Evolutionary conservation across 2,329 filamentous ascomycete genomes (phyloP).

Genomic region (Akanthomyces dipterigenus): DNA sequence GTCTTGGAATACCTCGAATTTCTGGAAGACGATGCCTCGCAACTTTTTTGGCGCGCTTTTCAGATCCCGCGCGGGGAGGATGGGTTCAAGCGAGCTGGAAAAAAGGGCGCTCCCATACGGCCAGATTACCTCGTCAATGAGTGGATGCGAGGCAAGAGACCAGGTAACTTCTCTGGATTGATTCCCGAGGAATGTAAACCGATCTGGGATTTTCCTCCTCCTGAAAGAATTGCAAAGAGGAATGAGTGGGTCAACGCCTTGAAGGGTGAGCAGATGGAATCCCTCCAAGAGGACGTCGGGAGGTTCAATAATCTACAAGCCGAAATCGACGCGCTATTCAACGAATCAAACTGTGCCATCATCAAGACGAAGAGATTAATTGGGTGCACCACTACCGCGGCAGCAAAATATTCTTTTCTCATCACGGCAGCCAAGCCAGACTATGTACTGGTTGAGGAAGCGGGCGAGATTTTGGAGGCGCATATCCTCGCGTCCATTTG

Average conservation of each 20-base stretch:
- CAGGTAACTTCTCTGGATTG: slow-evolving; percentile 30
- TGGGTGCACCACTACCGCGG: slow-evolving; percentile 64
- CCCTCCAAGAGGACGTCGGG: slow-evolving; percentile 30
- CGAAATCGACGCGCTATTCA: slow-evolving; percentile 36
- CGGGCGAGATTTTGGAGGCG: slow-evolving; percentile 64
- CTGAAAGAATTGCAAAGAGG: slow-evolving; percentile 42
- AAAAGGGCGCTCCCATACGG: background rate
- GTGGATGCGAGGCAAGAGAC: slow-evolving; percentile 43
- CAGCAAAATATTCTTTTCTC: slow-evolving; percentile 52
- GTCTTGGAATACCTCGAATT: slow-evolving; percentile 13
- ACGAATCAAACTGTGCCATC: slow-evolving; percentile 33
- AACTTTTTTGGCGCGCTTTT: slow-evolving; percentile 6
- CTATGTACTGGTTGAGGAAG: slow-evolving; percentile 63
- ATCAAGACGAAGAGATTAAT: slow-evolving; percentile 55
- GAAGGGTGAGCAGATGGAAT: slow-evolving; percentile 41
- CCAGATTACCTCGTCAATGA: slow-evolving; percentile 43
- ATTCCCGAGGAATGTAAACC: too few species aligned
- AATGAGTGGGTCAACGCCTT: slow-evolving; percentile 38
- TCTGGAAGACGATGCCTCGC: background rate
- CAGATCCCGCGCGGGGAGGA: background rate
- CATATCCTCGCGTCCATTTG: slow-evolving; percentile 55
- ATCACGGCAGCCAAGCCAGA: slow-evolving; percentile 50
- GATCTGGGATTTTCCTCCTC: too few species aligned
- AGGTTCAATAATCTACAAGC: slow-evolving; percentile 36
- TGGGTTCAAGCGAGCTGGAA: background rate